phyloP scores from a whole-genome alignment of 2,329 filamentous ascomycete species.

The Fusarium penzigii region DNA sequence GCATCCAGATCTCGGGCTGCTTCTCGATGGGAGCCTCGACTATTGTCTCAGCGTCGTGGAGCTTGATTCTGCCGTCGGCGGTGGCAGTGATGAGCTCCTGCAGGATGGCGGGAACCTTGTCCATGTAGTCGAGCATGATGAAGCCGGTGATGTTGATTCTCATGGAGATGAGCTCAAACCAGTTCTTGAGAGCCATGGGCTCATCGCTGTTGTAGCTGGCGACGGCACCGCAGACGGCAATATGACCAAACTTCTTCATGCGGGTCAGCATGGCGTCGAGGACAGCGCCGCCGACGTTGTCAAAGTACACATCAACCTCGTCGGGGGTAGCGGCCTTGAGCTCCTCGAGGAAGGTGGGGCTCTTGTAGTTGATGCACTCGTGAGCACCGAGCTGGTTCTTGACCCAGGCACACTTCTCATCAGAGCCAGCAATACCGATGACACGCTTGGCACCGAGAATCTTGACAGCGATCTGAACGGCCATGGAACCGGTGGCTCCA shows the following conservation, averaged over 20 bases:
- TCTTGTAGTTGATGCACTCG: conserved; percentile 34
- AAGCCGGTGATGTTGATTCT: conserved; percentile 29
- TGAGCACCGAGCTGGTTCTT: conserved; percentile 28
- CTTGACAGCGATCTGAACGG: conserved; percentile 31
- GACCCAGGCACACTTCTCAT: conserved; percentile 33
- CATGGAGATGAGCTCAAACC: conserved; percentile 32
- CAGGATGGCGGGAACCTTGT: conserved; percentile 28
- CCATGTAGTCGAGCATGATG: conserved; percentile 33
- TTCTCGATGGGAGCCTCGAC: conserved; percentile 30
- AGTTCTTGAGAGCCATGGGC: conserved; percentile 30
- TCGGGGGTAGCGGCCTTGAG: conserved; percentile 28
- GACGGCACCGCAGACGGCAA: conserved; percentile 31
- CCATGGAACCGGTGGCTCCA: conserved; percentile 32
- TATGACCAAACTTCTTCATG: conserved; percentile 27
- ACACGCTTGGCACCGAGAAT: conserved; percentile 31
- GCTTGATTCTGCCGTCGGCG: conserved; percentile 29
- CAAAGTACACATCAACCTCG: conserved; percentile 33
- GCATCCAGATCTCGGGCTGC: conserved; percentile 30
- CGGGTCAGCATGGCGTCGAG: conserved; percentile 31
- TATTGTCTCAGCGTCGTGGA: conserved; percentile 26
- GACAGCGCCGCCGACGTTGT: conserved; percentile 31
- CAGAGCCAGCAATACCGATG: conserved; percentile 30
- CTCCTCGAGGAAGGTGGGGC: conserved; percentile 29
- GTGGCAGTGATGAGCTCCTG: conserved; percentile 29
- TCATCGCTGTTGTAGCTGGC: conserved; percentile 30